Conservation (phyloP, 345 rosid genomes). For the Brassica incana region DNA sequence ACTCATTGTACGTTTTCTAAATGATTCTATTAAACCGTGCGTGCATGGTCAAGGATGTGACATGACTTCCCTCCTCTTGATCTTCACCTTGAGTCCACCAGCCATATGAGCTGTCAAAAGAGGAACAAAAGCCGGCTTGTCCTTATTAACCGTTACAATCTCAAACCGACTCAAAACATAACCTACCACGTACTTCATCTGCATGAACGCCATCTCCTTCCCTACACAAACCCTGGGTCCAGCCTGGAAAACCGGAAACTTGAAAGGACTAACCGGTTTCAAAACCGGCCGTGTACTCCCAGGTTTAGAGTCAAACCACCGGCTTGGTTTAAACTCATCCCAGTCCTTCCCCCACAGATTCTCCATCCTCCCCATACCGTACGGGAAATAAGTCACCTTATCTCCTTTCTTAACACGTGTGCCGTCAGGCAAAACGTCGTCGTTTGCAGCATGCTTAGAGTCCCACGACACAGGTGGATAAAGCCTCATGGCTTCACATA, state of each 20-base stretch:
- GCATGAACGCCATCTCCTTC: background rate
- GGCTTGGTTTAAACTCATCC: constrained; percentile 58
- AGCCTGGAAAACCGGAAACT: background rate
- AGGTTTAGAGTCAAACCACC: constrained; percentile 46
- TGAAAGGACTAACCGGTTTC: constrained; percentile 44
- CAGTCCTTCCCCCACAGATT: constrained; percentile 62
- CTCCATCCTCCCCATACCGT: constrained; percentile 85
- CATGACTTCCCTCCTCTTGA: constrained; percentile 11
- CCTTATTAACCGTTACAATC: background rate
- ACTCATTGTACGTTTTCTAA: too few species aligned
- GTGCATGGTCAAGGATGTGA: background rate
- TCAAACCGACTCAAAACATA: background rate
- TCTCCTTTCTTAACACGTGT: constrained; percentile 49
- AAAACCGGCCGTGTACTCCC: constrained; percentile 16
- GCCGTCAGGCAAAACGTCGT: constrained; percentile 66
- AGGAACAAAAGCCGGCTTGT: background rate
- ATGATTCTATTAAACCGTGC: background rate
- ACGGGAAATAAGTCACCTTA: constrained; percentile 54
- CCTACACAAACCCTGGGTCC: background rate
- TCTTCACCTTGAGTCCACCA: constrained; percentile 1
- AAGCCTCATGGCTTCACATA: constrained; percentile 67
- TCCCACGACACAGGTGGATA: constrained; percentile 73
- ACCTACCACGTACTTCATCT: background rate
- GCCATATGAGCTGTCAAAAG: constrained; percentile 1
- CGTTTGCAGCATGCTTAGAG: constrained; percentile 55